Percentiles rank a stretch among this genome's conserved stretches.
phyloP scores from a whole-genome alignment of 768 basidiomycete species.

The Hemileccinum rubropunctum region DNA sequence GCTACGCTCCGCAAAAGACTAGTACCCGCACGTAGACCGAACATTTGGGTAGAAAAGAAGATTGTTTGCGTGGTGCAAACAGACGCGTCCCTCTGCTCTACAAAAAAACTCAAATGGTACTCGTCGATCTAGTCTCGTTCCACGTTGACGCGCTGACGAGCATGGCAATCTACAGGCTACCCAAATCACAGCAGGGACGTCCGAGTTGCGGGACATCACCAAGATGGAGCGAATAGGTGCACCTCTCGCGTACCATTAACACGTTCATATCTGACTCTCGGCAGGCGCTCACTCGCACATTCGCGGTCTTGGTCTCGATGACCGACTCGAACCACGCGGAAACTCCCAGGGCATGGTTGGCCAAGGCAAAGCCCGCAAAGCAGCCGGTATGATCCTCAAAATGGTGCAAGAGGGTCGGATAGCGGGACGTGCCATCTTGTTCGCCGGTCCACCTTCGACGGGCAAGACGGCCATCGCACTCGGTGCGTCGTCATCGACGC shows the following conservation, averaged over 20 bases:
- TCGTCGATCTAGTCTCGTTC: background rate
- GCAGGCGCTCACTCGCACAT: conserved; percentile 94
- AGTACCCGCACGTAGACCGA: conserved; percentile 17
- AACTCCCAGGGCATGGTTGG: conserved; percentile 97
- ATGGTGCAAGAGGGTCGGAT: conserved; percentile 98
- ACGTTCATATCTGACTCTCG: conserved; percentile 3
- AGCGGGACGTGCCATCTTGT: conserved; percentile 93
- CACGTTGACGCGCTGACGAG: conserved; percentile 1
- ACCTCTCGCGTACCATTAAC: background rate
- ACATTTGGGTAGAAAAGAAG: conserved; percentile 2
- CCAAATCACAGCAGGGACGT: conserved; percentile 74
- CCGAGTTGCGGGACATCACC: conserved; percentile 81
- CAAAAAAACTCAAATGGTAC: conserved; percentile 29
- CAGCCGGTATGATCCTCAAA: conserved; percentile 95
- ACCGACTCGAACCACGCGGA: conserved; percentile 82
- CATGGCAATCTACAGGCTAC: conserved; percentile 44
- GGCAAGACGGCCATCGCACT: conserved; percentile 99
- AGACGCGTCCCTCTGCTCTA: conserved; percentile 26
- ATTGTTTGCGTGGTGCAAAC: conserved; percentile 34
- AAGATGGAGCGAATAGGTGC: conserved; percentile 92
- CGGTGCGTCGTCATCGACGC: conserved; percentile 47
- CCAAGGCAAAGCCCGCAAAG: conserved; percentile 93
- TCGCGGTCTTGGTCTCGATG: conserved; percentile 91
- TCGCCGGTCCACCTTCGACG: conserved; percentile 95
- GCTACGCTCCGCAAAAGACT: conserved; percentile 16